A percentile compares a stretch with the other conserved stretches of the same genome.
These are phyloP conservation scores for Cantharellus cinnabarinus DNA, from an alignment of 768 basidiomycete species.

Conservation along the genomic window DNA sequence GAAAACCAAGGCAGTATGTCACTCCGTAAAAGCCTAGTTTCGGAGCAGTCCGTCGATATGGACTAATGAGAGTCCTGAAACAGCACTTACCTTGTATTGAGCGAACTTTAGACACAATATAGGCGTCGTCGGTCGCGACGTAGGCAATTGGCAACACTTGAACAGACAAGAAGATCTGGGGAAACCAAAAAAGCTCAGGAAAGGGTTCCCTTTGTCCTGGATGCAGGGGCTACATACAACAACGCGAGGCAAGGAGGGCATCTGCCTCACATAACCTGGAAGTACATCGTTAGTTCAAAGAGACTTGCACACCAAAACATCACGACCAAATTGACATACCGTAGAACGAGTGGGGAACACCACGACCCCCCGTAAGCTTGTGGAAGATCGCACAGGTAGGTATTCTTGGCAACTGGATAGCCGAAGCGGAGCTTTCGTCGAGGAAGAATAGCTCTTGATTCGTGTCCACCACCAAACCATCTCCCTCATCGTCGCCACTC, in stretches of 20 bases:
- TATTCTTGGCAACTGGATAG: conserved; percentile 21
- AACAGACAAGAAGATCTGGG: conserved; percentile 42
- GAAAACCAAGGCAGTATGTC: conserved; percentile 38
- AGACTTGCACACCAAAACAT: background rate
- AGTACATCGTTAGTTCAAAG: background rate
- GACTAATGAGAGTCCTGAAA: background rate
- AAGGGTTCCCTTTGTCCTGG: background rate
- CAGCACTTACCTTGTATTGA: conserved; percentile 26
- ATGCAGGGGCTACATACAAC: conserved; percentile 24
- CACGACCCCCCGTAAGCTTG: conserved; percentile 30
- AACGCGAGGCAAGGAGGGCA: conserved; percentile 48
- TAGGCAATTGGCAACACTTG: conserved; percentile 30
- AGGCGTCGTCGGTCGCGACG: conserved; percentile 30
- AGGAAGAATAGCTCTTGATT: conserved; percentile 1
- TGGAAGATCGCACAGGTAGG: conserved; percentile 38
- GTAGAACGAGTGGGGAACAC: conserved; percentile 46
- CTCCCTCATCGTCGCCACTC: background rate
- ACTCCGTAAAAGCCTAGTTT: conserved; percentile 36
- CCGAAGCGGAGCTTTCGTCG: conserved; percentile 9
- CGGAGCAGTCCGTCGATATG: background rate
- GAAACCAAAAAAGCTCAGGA: background rate
- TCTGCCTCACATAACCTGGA: conserved; percentile 24
- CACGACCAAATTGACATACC: conserved; percentile 9
- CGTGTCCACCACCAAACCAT: background rate
- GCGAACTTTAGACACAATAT: conserved; percentile 36